phyloP scores from a whole-genome alignment of 352 stramenopile species.

The Globisporangium nodosum region DNA sequence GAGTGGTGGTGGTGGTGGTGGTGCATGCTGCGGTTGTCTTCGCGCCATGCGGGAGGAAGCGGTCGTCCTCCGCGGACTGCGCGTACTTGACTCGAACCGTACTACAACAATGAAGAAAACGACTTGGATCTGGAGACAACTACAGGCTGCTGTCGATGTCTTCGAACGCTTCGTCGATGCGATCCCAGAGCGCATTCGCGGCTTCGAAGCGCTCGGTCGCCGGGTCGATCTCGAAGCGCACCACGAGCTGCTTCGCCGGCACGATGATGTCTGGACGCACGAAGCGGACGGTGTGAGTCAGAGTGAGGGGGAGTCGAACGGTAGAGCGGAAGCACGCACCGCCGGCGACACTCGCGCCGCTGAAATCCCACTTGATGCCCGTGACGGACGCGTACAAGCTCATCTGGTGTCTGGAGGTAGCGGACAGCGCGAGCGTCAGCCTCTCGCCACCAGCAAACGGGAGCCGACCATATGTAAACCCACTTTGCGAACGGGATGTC shows the following conservation, averaged over 20 bases:
- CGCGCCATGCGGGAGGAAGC: background rate
- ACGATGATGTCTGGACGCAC: conserved; percentile 49
- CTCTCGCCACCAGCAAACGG: too few species aligned
- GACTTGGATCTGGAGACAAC: background rate
- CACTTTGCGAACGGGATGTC: conserved; percentile 73
- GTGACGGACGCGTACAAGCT: conserved; percentile 68
- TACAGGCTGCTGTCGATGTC: conserved; percentile 49
- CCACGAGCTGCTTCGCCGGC: conserved; percentile 44
- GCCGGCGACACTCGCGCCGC: conserved; percentile 36
- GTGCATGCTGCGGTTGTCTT: background rate
- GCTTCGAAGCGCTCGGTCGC: conserved; percentile 45
- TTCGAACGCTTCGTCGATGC: conserved; percentile 63
- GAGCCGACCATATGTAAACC: background rate
- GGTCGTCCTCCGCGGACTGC: background rate
- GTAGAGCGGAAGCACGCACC: conserved; percentile 12
- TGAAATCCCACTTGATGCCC: conserved; percentile 79
- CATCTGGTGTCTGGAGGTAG: conserved; percentile 57
- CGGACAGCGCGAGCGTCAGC: conserved; percentile 4
- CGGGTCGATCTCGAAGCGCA: conserved; percentile 52
- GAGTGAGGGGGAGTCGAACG: background rate
- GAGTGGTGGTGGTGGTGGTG: too few species aligned
- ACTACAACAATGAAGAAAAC: background rate
- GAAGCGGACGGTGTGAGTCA: background rate
- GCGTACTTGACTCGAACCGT: background rate
- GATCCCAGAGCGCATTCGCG: conserved; percentile 62